Base-by-base conservation (phyloP, 108 stramenopile genomes). In the Nitzschia inconspicua region DNA sequence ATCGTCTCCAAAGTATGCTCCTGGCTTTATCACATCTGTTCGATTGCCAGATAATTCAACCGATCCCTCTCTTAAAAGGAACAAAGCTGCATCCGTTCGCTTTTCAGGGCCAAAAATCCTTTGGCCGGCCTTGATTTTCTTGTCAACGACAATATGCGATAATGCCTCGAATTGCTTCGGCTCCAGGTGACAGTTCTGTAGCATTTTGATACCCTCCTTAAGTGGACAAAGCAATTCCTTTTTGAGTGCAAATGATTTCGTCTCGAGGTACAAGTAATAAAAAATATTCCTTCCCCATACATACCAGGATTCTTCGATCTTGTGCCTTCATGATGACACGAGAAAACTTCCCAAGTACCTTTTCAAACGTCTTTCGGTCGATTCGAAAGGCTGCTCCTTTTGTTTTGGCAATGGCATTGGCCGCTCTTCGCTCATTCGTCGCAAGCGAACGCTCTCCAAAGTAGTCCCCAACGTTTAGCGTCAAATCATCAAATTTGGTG, bases 21-120 rank as follows among this genome's bases (percentile, higher is more conserved):
- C 62, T 6, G 56, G 37, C 20, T 59, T 25, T 31, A 66, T 61
- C 7, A 34, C 41, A 18, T 66, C 57, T 8, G 37, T 47, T 16
- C 57, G 22, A 27, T 63, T 41, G 25, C 75, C 72, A 14, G 71
- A 66, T 14, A 91, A 58, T 37, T 74, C 48, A 29, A 91, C 72
- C 25, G 57, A 57, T 28, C 89, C 89, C 4, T 67, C 71, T 18
- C 84, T 69, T 4, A 91, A 46, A 11, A 91, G 48, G 43, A 83
- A 85, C 32, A 91, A 51, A 1, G 85, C 49, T 8, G 84, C 79
- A 19, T 60, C 53, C 19, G 73, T 71, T 0, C 22, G 18, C 19
- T 84, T 72, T 16, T 89, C 91, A 62, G 93, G 72, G 3, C 63
- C 55, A 65, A 96, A 79, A 46, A 98, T 88, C 22, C 57, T 59